Conservation (phyloP, 2,329 filamentous ascomycete genomes). For the Claviceps pazoutovae region DNA sequence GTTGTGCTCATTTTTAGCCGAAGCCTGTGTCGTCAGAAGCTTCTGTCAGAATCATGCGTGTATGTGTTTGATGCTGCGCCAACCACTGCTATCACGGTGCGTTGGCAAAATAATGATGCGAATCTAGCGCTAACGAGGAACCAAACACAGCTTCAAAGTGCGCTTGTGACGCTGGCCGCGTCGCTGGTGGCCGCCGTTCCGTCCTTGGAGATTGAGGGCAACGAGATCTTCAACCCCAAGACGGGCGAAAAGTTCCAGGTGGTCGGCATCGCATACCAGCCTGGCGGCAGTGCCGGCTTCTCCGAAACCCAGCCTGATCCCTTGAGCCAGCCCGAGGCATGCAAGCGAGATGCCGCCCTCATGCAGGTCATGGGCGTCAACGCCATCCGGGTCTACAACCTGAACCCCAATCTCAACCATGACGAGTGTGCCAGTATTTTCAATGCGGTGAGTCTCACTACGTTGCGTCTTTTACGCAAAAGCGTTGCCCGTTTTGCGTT, state of each 20-base stretch:
- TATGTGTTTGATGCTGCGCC: constrained; percentile 4
- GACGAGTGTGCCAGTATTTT: constrained; percentile 54
- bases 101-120: too few species aligned
- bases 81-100: too few species aligned
- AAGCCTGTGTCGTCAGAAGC: background rate
- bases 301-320: constrained; percentile 40
- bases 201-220: constrained; percentile 41
- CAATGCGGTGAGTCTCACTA: constrained; percentile 34
- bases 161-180: constrained; percentile 39
- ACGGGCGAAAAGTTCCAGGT: constrained; percentile 50
- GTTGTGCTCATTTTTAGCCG: too few species aligned
- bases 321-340: constrained; percentile 42
- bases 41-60: constrained; percentile 8
- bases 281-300: constrained; percentile 50
- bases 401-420: constrained; percentile 51
- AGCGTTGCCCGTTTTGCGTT: too few species aligned
- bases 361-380: constrained; percentile 53
- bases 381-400: constrained; percentile 56
- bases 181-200: constrained; percentile 41
- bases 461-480: background rate
- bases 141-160: constrained; percentile 22
- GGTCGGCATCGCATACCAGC: constrained; percentile 55
- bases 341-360: constrained; percentile 50
- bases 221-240: constrained; percentile 44
- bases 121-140: background rate